Evolutionary conservation across 495 filamentous ascomycete genomes (phyloP), one percentile per base, ranked within the genome.

Genomic region (Talaromyces adpressus): DNA sequence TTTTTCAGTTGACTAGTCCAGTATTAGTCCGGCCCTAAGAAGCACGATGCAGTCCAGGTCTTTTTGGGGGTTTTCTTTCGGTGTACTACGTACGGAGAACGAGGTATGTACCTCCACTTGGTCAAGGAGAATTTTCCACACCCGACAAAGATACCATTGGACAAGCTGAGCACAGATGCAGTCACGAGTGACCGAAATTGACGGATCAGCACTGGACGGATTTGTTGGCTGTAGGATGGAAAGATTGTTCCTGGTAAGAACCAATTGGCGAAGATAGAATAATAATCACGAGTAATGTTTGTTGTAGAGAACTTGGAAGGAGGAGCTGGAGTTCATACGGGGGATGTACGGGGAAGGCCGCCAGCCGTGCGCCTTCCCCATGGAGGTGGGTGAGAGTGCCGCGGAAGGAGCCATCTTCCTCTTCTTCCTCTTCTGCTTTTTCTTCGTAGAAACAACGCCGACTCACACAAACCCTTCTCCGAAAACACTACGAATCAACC

Each of bases 21-120:
- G 27, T 27, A 6, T 30, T 7, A 30, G 29, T 30, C 29, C 29
- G 29, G 29, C 29, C 29, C 29, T 30, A 57, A 27, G 3, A 27
- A 36, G 30, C 56, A 58, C 27, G 29, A 36, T 36, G 56, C 27
- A 58, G 51, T 27, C 51, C 51, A 49, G 45, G n/a, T 49, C 45
- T 49, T 49, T 6, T 9, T 20, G 45, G 22, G n/a, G 45, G 2
- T 49, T 49, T 49, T 22, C 45, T 49, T 49, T 49, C 45, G 45
- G 45, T 49, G 45, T 49, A 49, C n/a, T n/a, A n/a, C n/a, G n/a
- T n/a, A n/a, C n/a, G n/a, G n/a, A n/a, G n/a, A n/a, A n/a, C 45
- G 45, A 49, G 18, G 45, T 18, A 49, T 18, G 51, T 54, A 54
- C 51, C 56, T 58, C 56, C 56, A 58, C 56, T 58, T 58, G 30